Evolutionary conservation across 1,139 yeast species (phyloP).

Genomic region (Kazachstania sp.): DNA sequence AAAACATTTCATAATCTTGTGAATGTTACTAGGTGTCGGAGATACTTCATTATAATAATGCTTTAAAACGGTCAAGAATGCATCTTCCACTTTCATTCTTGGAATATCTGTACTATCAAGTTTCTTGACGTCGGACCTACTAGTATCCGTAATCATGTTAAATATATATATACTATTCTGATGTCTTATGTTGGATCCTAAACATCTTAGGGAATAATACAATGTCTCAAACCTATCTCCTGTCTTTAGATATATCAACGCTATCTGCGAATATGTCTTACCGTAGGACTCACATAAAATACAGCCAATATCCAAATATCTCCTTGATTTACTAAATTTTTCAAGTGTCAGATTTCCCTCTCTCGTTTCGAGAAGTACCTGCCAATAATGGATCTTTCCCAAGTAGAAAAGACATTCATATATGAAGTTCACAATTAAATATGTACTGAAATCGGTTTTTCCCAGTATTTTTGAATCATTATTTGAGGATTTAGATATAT

Average conservation of each 20-base stretch:
- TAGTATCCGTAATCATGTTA: not conserved
- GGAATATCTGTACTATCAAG: not conserved
- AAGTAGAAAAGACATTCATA: slow-evolving; percentile 4
- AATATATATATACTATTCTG: not conserved
- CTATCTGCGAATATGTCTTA: slow-evolving; percentile 1
- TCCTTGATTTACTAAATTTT: not conserved
- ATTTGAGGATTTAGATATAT: not conserved
- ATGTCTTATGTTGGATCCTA: not conserved
- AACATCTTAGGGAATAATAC: slow-evolving; percentile 1
- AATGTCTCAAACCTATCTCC: not conserved
- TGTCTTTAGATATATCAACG: not conserved
- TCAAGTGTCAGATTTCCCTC: not conserved
- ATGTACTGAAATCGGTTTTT: not conserved
- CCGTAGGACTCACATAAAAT: slow-evolving; percentile 4
- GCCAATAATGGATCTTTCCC: slow-evolving; percentile 3
- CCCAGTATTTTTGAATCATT: no score
- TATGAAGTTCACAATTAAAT: not conserved
- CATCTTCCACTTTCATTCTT: not conserved
- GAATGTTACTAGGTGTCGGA: not conserved
- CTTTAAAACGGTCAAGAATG: not conserved
- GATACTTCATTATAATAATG: not conserved
- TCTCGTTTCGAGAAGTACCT: not conserved
- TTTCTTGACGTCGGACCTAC: no score
- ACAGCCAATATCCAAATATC: slow-evolving; percentile 3
- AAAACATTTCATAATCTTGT: not conserved